Evolutionary conservation across 495 filamentous ascomycete genomes (phyloP).

Genomic region (Penicillium turbatum): DNA sequence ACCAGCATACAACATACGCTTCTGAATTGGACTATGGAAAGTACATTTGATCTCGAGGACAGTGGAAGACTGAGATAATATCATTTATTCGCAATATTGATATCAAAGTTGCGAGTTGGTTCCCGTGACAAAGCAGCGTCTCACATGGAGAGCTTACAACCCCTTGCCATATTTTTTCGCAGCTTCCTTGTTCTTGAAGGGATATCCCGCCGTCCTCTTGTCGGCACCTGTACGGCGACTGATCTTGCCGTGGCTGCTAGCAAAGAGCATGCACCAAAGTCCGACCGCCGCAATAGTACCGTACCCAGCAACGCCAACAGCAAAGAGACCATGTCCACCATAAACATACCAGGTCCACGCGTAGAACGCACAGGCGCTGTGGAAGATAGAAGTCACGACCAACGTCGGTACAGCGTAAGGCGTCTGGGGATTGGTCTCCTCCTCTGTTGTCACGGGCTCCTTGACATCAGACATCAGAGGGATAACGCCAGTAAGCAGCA

Average conservation of each 20-base stretch:
- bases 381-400: slow-evolving; percentile 62
- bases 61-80: not conserved
- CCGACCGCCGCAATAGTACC: slow-evolving; percentile 56
- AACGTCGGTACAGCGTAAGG: slow-evolving; percentile 68
- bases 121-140: not conserved
- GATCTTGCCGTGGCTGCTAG: slow-evolving; percentile 56
- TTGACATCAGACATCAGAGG: slow-evolving; percentile 54
- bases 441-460: slow-evolving; percentile 41
- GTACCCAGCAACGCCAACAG: slow-evolving; percentile 49
- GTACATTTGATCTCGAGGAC: not conserved
- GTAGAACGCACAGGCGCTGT: slow-evolving; percentile 60
- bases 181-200: slow-evolving; percentile 55
- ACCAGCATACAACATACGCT: not conserved
- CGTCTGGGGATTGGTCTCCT: slow-evolving; percentile 48
- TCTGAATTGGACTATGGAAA: not conserved
- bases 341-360: slow-evolving; percentile 59
- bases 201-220: slow-evolving; percentile 73
- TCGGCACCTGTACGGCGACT: slow-evolving; percentile 71
- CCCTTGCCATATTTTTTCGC: slow-evolving; percentile 51
- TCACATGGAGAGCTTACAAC: slow-evolving; percentile 8
- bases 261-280: slow-evolving; percentile 74
- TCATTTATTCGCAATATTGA: not conserved
- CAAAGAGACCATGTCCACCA: slow-evolving; percentile 50
- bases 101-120: not conserved
- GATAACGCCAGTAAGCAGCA: slow-evolving; percentile 72